A percentile compares a stretch with the other conserved stretches of the same genome.
phyloP scores from a whole-genome alignment of 352 stramenopile genomes.

The Saprolegnia diclina region DNA sequence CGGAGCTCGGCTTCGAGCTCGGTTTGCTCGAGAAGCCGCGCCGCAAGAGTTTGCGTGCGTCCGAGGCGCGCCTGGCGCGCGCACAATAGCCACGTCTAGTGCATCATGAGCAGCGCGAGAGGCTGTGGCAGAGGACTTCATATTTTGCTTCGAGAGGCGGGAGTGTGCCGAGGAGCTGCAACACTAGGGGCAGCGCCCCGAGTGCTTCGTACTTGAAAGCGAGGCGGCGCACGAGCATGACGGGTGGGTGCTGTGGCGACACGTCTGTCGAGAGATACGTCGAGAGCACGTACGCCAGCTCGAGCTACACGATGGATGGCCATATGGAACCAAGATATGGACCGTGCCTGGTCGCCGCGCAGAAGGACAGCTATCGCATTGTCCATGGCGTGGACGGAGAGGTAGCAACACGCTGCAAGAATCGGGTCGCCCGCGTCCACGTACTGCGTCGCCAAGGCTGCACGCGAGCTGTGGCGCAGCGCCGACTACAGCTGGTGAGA shows the following conservation, averaged over 20 bases:
- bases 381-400: neutral
- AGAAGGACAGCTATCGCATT: slow-evolving; percentile 5
- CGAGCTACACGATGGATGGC: neutral
- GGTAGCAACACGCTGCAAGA: slow-evolving; percentile 23
- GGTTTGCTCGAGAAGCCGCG: neutral
- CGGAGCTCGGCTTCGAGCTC: neutral
- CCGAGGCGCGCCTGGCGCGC: neutral
- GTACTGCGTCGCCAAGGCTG: neutral
- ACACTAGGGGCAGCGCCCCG: neutral
- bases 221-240: neutral
- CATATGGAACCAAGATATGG: too few species aligned
- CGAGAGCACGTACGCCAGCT: slow-evolving; percentile 17
- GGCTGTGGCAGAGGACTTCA: neutral
- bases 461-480: neutral
- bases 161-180: neutral
- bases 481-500: neutral
- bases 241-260: neutral
- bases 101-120: neutral
- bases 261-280: neutral
- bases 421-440: slow-evolving; percentile 1
- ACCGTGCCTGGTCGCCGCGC: slow-evolving; percentile 4
- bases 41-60: neutral
- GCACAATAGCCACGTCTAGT: slow-evolving; percentile 6
- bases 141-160: neutral
- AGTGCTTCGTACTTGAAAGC: slow-evolving; percentile 7